Evolutionary conservation across 345 rosid genomes (phyloP).

Genomic region (Sisymbrium irio): DNA sequence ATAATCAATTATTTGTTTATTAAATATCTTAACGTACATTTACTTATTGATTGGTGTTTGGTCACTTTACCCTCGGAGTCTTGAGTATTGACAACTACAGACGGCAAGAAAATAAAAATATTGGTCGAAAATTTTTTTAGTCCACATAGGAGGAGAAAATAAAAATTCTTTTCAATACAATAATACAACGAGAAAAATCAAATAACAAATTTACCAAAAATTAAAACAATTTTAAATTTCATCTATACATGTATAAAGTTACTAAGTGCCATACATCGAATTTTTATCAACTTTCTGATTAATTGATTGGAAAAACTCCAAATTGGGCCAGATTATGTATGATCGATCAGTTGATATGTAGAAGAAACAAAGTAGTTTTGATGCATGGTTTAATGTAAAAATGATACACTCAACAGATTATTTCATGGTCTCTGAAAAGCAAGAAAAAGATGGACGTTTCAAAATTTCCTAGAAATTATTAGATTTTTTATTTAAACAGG

Average conservation of each 20-base stretch:
- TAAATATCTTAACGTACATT: background rate
- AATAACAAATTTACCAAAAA: no score
- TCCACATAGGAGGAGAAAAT: background rate
- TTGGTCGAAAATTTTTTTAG: background rate
- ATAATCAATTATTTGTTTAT: background rate
- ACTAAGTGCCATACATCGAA: no score
- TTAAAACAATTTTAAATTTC: no score
- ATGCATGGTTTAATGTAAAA: background rate
- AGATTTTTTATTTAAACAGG: background rate
- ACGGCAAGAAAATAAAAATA: constrained; percentile 6
- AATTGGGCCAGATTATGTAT: no score
- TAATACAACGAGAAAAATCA: no score
- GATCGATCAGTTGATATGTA: background rate
- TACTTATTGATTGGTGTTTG: background rate
- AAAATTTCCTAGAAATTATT: background rate
- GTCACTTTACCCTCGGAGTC: background rate
- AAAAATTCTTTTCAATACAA: no score
- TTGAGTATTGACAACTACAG: background rate
- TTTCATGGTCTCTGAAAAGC: background rate
- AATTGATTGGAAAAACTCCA: no score
- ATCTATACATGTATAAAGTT: no score
- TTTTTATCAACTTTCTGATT: no score
- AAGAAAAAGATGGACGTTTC: background rate
- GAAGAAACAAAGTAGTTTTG: background rate
- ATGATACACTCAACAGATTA: background rate